phyloP scores from a whole-genome alignment of 371 early-diverging fungal species.

The Basidiobolus meristosporus region DNA sequence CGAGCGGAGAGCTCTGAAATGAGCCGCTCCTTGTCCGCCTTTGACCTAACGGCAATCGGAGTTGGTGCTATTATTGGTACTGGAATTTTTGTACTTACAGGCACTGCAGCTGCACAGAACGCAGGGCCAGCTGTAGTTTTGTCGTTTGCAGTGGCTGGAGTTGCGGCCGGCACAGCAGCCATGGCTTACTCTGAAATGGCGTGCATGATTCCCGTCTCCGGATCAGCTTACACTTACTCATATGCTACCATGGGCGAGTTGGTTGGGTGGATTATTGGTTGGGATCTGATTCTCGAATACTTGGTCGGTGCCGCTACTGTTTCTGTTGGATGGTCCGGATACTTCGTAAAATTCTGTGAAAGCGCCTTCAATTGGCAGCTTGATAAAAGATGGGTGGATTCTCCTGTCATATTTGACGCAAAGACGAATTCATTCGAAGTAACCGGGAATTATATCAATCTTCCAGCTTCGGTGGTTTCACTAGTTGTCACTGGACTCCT shows the following conservation, averaged over 20 bases:
- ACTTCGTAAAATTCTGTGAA: conserved; percentile 43
- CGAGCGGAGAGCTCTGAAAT: neutral
- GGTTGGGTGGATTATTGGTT: conserved; percentile 68
- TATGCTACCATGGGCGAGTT: conserved; percentile 73
- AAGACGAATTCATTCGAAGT: conserved; percentile 12
- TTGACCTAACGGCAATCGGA: conserved; percentile 13
- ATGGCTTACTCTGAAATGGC: conserved; percentile 67
- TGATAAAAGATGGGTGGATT: conserved; percentile 22
- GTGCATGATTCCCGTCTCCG: conserved; percentile 63
- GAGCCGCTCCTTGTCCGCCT: conserved; percentile 1
- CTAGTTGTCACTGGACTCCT: conserved; percentile 33
- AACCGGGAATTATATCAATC: conserved; percentile 41
- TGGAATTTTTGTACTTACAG: conserved; percentile 20
- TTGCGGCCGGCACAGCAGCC: conserved; percentile 48
- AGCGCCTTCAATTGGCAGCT: conserved; percentile 28
- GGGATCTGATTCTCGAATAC: conserved; percentile 70
- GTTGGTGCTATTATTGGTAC: conserved; percentile 58
- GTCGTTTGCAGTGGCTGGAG: conserved; percentile 51
- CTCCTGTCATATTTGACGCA: conserved; percentile 38
- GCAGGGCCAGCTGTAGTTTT: conserved; percentile 68
- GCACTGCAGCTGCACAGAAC: conserved; percentile 44
- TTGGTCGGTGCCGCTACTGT: conserved; percentile 56
- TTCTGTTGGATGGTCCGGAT: conserved; percentile 50
- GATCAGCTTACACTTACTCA: conserved; percentile 65
- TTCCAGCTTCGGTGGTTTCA: conserved; percentile 48